A percentile compares a stretch with the other conserved stretches of the same genome.
These are phyloP conservation scores for Alternaria alternata DNA, from an alignment of 2,329 filamentous ascomycete genomes.

Conservation along the genomic window DNA sequence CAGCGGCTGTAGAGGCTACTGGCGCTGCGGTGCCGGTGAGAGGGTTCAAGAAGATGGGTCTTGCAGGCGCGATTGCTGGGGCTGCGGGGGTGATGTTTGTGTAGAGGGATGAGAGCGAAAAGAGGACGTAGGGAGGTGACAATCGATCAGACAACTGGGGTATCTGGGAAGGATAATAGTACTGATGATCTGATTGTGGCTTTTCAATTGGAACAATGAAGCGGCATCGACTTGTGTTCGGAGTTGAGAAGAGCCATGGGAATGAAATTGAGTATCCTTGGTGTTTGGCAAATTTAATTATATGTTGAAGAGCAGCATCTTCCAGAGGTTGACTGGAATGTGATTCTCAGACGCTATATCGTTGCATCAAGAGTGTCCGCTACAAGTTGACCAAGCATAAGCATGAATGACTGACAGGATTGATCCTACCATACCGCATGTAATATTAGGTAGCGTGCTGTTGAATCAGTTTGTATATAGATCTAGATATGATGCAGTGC, in stretches of 20 bases:
- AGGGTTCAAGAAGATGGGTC: constrained; percentile 21
- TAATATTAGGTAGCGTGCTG: not conserved
- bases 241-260: not conserved
- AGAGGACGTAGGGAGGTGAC: not conserved
- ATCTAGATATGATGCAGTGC: not conserved
- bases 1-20: not conserved
- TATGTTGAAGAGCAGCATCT: not conserved
- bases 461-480: not conserved
- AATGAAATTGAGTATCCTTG: not conserved
- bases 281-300: not conserved
- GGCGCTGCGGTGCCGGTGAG: constrained; percentile 1
- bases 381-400: not conserved
- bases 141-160: not conserved
- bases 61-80: constrained; percentile 26
- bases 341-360: not conserved
- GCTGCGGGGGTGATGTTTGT: constrained; percentile 30
- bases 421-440: not conserved
- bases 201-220: not conserved
- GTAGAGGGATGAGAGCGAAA: constrained; percentile 1
- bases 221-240: not conserved
- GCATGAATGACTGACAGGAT: not conserved
- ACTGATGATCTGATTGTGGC: not conserved
- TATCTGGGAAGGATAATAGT: not conserved
- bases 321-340: not conserved
- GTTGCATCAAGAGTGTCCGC: not conserved